Percentiles rank a stretch among this genome's conserved stretches.
Evolutionary conservation across 2,329 filamentous ascomycete genomes (phyloP).

Genomic region (Zasmidium angulare): DNA sequence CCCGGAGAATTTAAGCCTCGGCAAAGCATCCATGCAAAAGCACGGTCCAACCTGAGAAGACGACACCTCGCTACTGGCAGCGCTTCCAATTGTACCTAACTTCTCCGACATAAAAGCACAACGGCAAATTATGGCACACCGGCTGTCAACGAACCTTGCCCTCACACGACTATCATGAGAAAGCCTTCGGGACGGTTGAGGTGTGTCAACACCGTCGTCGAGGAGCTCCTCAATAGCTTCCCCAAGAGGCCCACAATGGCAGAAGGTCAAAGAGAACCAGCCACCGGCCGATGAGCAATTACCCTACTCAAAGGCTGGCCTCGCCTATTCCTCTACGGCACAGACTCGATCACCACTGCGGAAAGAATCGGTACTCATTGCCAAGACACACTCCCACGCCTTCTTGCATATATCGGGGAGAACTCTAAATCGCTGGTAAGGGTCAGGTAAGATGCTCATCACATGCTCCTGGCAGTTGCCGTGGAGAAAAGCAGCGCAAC

Average conservation of each 20-base stretch:
- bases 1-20: background rate
- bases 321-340: background rate
- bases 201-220: background rate
- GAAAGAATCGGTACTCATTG: background rate
- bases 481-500: background rate
- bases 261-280: background rate
- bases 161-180: too few species aligned
- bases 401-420: background rate
- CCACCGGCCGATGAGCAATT: background rate
- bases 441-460: too few species aligned
- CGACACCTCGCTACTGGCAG: background rate
- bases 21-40: background rate
- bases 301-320: background rate
- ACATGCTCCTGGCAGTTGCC: background rate
- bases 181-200: too few species aligned
- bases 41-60: background rate
- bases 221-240: background rate
- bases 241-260: background rate
- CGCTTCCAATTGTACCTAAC: too few species aligned
- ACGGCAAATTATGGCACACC: too few species aligned
- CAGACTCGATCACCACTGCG: background rate
- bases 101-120: too few species aligned
- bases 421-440: background rate
- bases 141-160: too few species aligned
- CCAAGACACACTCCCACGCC: background rate